Evolutionary conservation across 495 filamentous ascomycete genomes (phyloP), one percentile per base, ranked within the genome.

Genomic region (Durotheca rogersii): DNA sequence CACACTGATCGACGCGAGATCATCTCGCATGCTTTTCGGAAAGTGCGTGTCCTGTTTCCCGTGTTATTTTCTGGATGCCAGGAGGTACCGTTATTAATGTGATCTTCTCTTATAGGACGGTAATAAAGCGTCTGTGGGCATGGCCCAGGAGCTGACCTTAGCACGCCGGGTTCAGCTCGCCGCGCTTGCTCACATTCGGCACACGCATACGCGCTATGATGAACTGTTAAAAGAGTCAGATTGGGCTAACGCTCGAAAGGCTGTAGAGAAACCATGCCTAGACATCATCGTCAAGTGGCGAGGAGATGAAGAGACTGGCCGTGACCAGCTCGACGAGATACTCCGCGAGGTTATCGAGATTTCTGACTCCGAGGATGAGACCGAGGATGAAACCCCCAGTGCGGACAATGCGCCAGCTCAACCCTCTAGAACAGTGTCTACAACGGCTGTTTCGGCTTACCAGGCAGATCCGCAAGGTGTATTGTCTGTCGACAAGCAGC

Each of bases 191-290:
- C 87, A 94, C 67, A 89, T 95, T 57, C 80, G 91, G 29, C 91
- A 96, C 62, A 73, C 71, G 20, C 88, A 94, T 65, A 96, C 91
- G 12, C 76, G 87, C 51, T 96, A 96, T 66, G 90, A 96, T 68
- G 70, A 78, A 52, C 72, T 94, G 19, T 72, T 96, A 18, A 81
- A 75, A 48, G 72, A 77, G 36, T 81, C 76, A 4, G 72, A 67
- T 6, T 90, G 82, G 67, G 72, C 77, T 34, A 85, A 87, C 47
- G 89, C 90, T 17, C 78, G 90, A 47, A 78, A 74, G 47, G 66
- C 71, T 31, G 86, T 93, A 29, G 86, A 92, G 59, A 76, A 82
- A 34, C 67, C 81, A 10, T 89, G 83, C 39, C 71, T 92, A 20
- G 80, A 84, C 43, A 79, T 84, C 59, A 72, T 95, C 43, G 79